A percentile compares a stretch with the other conserved stretches of the same genome.
These are phyloP conservation scores for Boletus rubescentipes DNA, from an alignment of 768 basidiomycete species.

Conservation along the genomic window DNA sequence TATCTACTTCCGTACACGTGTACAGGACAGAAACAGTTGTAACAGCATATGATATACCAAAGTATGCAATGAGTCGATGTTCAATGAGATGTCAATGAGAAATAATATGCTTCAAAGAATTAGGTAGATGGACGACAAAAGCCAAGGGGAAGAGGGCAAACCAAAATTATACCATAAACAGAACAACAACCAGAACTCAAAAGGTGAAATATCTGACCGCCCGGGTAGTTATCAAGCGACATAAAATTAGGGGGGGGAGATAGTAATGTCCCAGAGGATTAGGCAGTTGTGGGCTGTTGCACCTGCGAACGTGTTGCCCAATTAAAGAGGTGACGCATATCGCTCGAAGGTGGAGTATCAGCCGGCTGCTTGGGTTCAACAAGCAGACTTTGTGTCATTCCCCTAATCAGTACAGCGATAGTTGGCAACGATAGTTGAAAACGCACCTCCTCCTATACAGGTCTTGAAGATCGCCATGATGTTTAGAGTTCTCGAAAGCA, in stretches of 20 bases:
- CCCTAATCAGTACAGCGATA: neutral
- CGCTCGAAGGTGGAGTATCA: slow-evolving; percentile 60
- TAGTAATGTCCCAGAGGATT: slow-evolving; percentile 21
- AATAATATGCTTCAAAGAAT: slow-evolving; percentile 21
- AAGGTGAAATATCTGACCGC: slow-evolving; percentile 19
- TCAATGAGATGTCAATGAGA: slow-evolving; percentile 25
- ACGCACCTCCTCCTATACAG: slow-evolving; percentile 80
- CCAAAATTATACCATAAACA: slow-evolving; percentile 31
- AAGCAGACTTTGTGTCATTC: slow-evolving; percentile 51
- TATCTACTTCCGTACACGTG: slow-evolving; percentile 24
- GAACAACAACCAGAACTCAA: slow-evolving; percentile 17
- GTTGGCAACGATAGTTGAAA: neutral
- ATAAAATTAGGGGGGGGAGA: slow-evolving; percentile 6
- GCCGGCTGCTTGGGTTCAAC: slow-evolving; percentile 83
- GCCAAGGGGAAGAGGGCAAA: slow-evolving; percentile 19
- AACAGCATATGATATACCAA: slow-evolving; percentile 33
- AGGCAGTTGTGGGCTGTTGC: slow-evolving; percentile 39
- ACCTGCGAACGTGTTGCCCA: slow-evolving; percentile 68
- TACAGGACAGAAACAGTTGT: slow-evolving; percentile 29
- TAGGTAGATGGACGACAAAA: slow-evolving; percentile 27
- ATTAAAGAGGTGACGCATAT: slow-evolving; percentile 77
- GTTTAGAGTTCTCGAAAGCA: slow-evolving; percentile 72
- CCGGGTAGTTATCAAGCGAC: neutral
- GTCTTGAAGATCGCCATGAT: slow-evolving; percentile 81
- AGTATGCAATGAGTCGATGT: slow-evolving; percentile 26